These are phyloP conservation scores for Zostera marina DNA, from an alignment of 116 monocot species.

Conservation along the genomic window DNA sequence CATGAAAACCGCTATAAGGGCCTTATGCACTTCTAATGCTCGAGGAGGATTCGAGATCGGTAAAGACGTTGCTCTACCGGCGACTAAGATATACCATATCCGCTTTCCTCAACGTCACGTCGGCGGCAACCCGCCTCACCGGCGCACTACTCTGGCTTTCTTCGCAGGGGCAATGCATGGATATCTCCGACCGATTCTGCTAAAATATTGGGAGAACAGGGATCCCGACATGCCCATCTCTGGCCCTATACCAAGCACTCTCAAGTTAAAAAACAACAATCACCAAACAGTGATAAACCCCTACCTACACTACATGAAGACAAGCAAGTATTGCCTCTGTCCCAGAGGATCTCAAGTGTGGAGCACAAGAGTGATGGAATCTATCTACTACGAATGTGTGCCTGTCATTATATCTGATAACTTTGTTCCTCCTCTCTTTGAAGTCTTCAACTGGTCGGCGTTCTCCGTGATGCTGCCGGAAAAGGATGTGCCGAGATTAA, in stretches of 20 bases:
- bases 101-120: slow-evolving; percentile 23
- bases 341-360: slow-evolving; percentile 47
- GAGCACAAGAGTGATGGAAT: slow-evolving; percentile 41
- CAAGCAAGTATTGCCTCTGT: slow-evolving; percentile 39
- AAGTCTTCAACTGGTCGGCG: slow-evolving; percentile 34
- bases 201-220: slow-evolving; percentile 17
- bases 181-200: slow-evolving; percentile 20
- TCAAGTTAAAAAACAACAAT: too few relatives aligned
- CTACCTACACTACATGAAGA: slow-evolving; percentile 31
- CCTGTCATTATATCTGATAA: slow-evolving; percentile 47
- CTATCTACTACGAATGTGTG: slow-evolving; percentile 34
- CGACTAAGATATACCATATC: slow-evolving; percentile 23
- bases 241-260: slow-evolving; percentile 14
- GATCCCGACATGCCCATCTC: slow-evolving; percentile 24
- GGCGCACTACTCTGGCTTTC: slow-evolving; percentile 36
- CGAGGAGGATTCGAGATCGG: slow-evolving; percentile 28
- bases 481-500: slow-evolving; percentile 31
- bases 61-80: slow-evolving; percentile 39
- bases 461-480: slow-evolving; percentile 33
- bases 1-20: slow-evolving; percentile 32
- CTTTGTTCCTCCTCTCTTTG: slow-evolving; percentile 36
- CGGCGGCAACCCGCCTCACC: slow-evolving; percentile 22
- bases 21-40: slow-evolving; percentile 36
- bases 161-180: slow-evolving; percentile 46
- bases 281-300: slow-evolving; percentile 7